These are phyloP conservation scores for Fraxinus platypoda DNA, from an alignment of 305 asterid genomes.

Conservation along the genomic window DNA sequence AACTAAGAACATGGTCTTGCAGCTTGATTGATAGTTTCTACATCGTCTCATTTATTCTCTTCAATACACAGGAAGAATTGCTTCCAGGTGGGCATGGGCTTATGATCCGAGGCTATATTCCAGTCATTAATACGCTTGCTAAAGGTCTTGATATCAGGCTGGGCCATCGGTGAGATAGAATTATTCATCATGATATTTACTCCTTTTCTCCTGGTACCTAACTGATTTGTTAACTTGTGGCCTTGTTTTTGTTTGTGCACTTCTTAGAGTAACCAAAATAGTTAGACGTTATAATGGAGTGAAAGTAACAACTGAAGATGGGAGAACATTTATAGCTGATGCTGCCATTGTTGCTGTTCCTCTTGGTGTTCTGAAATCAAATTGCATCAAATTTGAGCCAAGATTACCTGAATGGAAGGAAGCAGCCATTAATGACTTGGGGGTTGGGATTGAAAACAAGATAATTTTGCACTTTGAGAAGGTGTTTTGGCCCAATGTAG, in stretches of 20 bases:
- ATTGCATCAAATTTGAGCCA: constrained; percentile 73
- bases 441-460: constrained; percentile 98
- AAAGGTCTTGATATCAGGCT: constrained; percentile 92
- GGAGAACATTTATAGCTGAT: constrained; percentile 80
- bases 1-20: background rate
- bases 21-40: background rate
- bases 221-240: background rate
- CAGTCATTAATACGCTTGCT: constrained; percentile 91
- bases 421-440: constrained; percentile 79
- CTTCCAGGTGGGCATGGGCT: constrained; percentile 98
- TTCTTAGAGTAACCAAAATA: constrained; percentile 66
- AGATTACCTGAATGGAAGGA: constrained; percentile 95
- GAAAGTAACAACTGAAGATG: constrained; percentile 80
- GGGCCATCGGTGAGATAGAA: constrained; percentile 61
- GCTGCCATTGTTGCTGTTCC: constrained; percentile 91
- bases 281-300: constrained; percentile 80
- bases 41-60: background rate
- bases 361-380: constrained; percentile 91
- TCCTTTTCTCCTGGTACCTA: background rate
- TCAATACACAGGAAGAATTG: constrained; percentile 67
- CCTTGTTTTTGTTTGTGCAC: constrained; percentile 13
- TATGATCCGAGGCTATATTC: constrained; percentile 95
- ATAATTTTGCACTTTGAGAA: constrained; percentile 71
- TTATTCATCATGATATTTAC: background rate
- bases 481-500: constrained; percentile 98